phyloP scores from a whole-genome alignment of 176 grass and related monocot species.

The Pontederia crassipes region DNA sequence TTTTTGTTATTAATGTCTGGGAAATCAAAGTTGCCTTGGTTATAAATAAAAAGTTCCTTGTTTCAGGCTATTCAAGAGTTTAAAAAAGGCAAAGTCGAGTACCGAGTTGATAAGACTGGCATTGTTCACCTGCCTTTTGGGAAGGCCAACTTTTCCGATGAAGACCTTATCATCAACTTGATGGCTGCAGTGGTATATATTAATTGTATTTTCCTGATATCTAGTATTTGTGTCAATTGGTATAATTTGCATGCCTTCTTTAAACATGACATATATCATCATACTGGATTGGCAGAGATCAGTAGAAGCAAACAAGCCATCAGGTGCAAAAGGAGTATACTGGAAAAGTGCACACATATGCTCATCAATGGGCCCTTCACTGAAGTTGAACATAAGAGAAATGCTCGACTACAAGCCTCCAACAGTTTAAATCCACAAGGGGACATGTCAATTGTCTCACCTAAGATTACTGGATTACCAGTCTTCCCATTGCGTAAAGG shows the following conservation, averaged over 20 bases:
- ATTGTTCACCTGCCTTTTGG: slow-evolving; percentile 89
- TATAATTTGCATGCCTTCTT: background rate
- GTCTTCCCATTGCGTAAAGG: too few relatives aligned
- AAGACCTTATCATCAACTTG: slow-evolving; percentile 89
- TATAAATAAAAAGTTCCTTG: background rate
- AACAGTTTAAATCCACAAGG: background rate
- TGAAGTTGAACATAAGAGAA: slow-evolving; percentile 84
- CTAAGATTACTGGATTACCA: too few relatives aligned
- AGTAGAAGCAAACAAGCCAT: slow-evolving; percentile 84
- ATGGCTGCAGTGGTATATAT: slow-evolving; percentile 82
- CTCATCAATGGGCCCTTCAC: slow-evolving; percentile 95
- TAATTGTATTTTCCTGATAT: background rate
- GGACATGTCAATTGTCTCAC: too few relatives aligned
- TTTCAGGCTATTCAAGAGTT: slow-evolving; percentile 95
- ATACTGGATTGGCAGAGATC: slow-evolving; percentile 44
- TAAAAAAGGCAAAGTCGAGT: slow-evolving; percentile 99
- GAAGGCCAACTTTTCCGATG: slow-evolving; percentile 72
- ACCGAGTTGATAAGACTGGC: slow-evolving; percentile 88
- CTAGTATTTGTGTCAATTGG: background rate
- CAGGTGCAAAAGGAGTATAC: slow-evolving; percentile 96
- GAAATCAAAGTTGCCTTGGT: too few relatives aligned
- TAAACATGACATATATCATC: slow-evolving; percentile 8
- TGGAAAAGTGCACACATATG: slow-evolving; percentile 79
- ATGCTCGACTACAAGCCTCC: slow-evolving; percentile 57
- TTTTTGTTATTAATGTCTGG: too few relatives aligned